Evolutionary conservation across 495 filamentous ascomycete genomes (phyloP), one percentile per base, ranked within the genome.

Genomic region (Talaromyces liani): DNA sequence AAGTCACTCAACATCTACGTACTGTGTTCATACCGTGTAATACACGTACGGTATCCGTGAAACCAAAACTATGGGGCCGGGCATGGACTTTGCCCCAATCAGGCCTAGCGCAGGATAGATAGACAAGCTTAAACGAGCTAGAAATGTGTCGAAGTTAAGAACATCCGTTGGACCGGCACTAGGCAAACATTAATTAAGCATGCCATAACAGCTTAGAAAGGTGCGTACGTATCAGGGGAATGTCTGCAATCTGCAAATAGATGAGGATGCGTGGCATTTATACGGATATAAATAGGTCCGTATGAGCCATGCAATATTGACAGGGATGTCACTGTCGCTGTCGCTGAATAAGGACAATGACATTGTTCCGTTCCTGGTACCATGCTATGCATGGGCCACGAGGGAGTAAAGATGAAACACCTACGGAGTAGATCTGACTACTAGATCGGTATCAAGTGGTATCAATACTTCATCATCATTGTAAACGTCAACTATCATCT

Each of bases 101-200:
- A 10, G 51, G 51, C 7, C 51, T 54, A 54, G 51, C 9, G 14
- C n/a, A 27, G 4, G 47, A 18, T 51, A 51, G 12, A 18, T 51
- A 22, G 53, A 27, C 53, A 27, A 56, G 53, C 53, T 56, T 29
- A 29, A 56, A 56, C n/a, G 18, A 49, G 16, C 7, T 49, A 18
- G 45, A 49, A 49, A 49, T 9, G 10, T 12, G 45, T 18, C 45
- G n/a, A 49, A 49, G 3, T 20, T 49, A 49, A 49, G 45, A 29
- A 56, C 53, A 56, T 56, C 53, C 53, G 53, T 56, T 56, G 27
- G 53, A 25, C 53, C 53, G 53, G 24, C 14, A 56, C 53, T 25
- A 29, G 8, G n/a, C 16, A 22, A 27, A 24, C 12, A 25, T 29
- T 56, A 14, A 29, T 14, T 27, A 56, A 27, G 53, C 18, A 14